Evolutionary conservation across 2,329 filamentous ascomycete genomes (phyloP).

Genomic region (Apiospora hydei): DNA sequence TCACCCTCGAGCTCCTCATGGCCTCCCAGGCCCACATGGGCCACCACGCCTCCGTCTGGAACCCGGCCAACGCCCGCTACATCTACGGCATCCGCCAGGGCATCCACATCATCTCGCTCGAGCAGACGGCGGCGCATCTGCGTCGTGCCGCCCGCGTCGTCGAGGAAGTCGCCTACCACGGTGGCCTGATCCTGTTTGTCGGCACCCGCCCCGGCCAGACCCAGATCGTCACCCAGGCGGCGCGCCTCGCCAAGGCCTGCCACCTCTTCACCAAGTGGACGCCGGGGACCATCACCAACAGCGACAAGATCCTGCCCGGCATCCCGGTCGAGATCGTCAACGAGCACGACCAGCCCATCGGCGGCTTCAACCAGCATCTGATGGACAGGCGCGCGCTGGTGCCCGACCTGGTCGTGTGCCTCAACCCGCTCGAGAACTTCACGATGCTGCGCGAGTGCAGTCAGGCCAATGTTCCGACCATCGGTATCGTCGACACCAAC

Average conservation of each 20-base stretch:
- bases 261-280: conserved; percentile 95
- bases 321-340: conserved; percentile 79
- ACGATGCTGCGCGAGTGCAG: conserved; percentile 91
- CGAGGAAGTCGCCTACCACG: conserved; percentile 81
- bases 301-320: conserved; percentile 81
- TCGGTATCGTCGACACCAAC: conserved; percentile 94
- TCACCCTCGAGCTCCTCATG: conserved; percentile 90
- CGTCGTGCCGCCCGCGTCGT: conserved; percentile 94
- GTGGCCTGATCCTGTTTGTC: conserved; percentile 88
- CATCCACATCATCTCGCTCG: conserved; percentile 92
- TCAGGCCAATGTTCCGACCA: conserved; percentile 86
- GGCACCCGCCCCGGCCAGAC: conserved; percentile 86
- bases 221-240: conserved; percentile 80
- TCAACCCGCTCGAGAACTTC: conserved; percentile 94
- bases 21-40: conserved; percentile 89
- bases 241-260: conserved; percentile 78
- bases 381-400: conserved; percentile 70
- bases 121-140: conserved; percentile 86
- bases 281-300: conserved; percentile 90
- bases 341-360: conserved; percentile 67
- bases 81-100: conserved; percentile 90
- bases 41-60: conserved; percentile 91
- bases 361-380: conserved; percentile 71
- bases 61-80: conserved; percentile 91
- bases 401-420: conserved; percentile 88